Percentiles rank a stretch among this genome's conserved stretches.
These are phyloP conservation scores for Lignosus rhinocerotis DNA, from an alignment of 1,284 basidiomycete genomes.

Conservation along the genomic window DNA sequence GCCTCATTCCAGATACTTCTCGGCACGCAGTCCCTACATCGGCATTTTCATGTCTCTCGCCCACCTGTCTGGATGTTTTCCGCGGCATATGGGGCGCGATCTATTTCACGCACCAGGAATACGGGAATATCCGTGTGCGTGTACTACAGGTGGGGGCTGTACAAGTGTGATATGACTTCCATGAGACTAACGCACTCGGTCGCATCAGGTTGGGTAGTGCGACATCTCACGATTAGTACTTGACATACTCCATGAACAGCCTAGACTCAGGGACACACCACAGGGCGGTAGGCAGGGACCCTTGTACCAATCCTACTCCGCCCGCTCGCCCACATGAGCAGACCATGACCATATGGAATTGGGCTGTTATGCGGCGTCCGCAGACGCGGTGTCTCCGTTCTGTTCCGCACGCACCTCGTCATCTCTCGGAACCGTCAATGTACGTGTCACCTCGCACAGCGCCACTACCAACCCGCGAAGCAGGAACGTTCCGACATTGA, in stretches of 20 bases:
- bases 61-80: neutral
- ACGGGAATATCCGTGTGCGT: neutral
- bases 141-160: too few relatives aligned
- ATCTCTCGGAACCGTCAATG: neutral
- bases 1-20: neutral
- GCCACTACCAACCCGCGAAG: neutral
- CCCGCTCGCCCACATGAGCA: too few relatives aligned
- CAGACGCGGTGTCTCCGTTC: neutral
- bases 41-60: neutral
- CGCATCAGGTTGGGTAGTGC: too few relatives aligned
- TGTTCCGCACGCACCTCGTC: neutral
- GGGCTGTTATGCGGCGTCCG: neutral
- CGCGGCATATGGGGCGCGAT: neutral
- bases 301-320: too few relatives aligned
- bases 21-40: neutral
- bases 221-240: too few relatives aligned
- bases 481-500: neutral
- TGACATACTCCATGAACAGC: too few relatives aligned
- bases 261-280: too few relatives aligned
- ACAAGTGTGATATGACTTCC: too few relatives aligned
- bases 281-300: neutral
- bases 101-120: neutral
- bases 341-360: neutral
- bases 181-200: too few relatives aligned
- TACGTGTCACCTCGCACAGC: neutral